Base-by-base conservation (phyloP, 228 moss, liverwort and hornwort genomes). In the Sphagnum fallax region DNA sequence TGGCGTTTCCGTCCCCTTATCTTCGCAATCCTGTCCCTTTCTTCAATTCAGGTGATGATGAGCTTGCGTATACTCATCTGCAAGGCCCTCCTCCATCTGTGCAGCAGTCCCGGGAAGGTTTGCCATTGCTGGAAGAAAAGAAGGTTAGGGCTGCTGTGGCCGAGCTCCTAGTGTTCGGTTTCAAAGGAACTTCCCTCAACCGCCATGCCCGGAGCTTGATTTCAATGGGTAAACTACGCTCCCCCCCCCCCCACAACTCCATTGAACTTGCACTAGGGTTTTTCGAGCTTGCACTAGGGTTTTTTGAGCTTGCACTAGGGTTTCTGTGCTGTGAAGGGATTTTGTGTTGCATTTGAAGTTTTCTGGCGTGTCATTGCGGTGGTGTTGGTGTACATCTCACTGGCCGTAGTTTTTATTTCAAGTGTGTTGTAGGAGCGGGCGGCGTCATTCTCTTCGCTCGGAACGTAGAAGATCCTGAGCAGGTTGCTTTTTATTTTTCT, bases 141-240 rank as follows among this genome's bases (percentile, higher is more conserved):
- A 71, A 76, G 12, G 74, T 90, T 61, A 77, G 71, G 66, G 73
- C 77, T 68, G 66, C 71, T 18, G 88, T 88, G 66, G 88, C 88
- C 53, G 84, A 88, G 71, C 73, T 92, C 62, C 57, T 92, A 14
- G 88, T 92, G 65, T 84, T 92, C 59, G 90, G 90, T 48, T 92
- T 92, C 57, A 53, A 73, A 0, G 90, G 90, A 61, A 81, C 53
- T 63, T 74, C 75, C 16, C 50, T 92, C 18, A 82, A 82, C 67
- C 66, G 65, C 60, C 90, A 92, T 67, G 84, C 90, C 8, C 88
- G 82, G 67, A 78, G 64, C 5, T 80, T 92, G 15, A 84, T 90
- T 64, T 77, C 84, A 3, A 86, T 80, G 73, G 92, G 90, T 88
- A 70, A 69, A 7, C 48, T 72, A 12, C 55, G 8, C 9, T 73